Evolutionary conservation across 177 flowering plant genomes (phyloP).

Genomic region (Tripterygium wilfordii): DNA sequence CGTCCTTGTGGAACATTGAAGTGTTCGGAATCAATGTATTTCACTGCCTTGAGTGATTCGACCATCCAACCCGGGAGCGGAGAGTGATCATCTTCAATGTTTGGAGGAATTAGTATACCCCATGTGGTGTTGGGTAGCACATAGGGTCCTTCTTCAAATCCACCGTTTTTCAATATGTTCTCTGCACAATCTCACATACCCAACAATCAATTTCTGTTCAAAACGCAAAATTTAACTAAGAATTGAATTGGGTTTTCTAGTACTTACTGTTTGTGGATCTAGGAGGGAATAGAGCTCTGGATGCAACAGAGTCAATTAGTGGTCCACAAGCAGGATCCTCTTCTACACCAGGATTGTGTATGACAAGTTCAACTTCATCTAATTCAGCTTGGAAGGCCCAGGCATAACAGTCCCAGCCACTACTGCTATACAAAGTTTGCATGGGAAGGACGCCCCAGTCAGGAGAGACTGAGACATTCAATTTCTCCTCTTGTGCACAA

Average conservation of each 20-base stretch:
- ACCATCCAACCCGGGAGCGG: constrained; percentile 62
- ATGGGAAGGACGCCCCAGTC: constrained; percentile 58
- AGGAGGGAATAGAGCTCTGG: constrained; percentile 54
- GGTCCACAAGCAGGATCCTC: constrained; percentile 93
- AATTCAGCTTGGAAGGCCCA: constrained; percentile 54
- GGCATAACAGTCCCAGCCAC: constrained; percentile 71
- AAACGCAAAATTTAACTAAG: too few species aligned
- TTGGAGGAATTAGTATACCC: constrained; percentile 55
- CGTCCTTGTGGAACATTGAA: constrained; percentile 42
- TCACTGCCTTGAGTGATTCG: constrained; percentile 61
- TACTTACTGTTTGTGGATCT: constrained; percentile 50
- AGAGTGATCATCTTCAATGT: constrained; percentile 56
- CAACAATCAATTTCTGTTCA: too few species aligned
- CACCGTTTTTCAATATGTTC: constrained; percentile 55
- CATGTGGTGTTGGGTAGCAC: constrained; percentile 44
- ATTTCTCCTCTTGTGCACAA: constrained; percentile 72
- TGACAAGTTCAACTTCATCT: constrained; percentile 25
- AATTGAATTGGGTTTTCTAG: too few species aligned
- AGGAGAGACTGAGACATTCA: constrained; percentile 63
- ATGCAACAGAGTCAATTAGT: constrained; percentile 58
- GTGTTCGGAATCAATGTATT: constrained; percentile 47
- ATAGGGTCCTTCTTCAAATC: constrained; percentile 65
- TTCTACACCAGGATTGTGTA: constrained; percentile 74
- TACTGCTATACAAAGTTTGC: constrained; percentile 73
- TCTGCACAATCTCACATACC: too few species aligned